phyloP scores from a whole-genome alignment of 345 rosid genomes.

The Clarkia xantiana region DNA sequence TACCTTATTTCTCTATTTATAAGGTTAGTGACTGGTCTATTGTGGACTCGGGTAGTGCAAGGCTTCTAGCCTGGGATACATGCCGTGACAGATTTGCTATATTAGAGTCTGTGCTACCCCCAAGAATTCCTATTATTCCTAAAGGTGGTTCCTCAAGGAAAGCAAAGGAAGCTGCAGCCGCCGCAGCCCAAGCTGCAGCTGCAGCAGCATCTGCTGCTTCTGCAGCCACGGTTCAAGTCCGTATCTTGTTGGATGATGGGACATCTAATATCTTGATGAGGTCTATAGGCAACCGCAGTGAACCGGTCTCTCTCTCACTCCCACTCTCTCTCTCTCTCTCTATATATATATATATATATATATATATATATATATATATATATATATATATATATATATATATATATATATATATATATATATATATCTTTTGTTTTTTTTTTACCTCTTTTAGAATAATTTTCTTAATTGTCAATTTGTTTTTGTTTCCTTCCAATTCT shows the following conservation, averaged over 20 bases:
- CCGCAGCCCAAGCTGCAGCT: slow-evolving; percentile 94
- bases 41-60: slow-evolving; percentile 97
- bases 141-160: slow-evolving; percentile 83
- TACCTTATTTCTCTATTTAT: slow-evolving; percentile 84
- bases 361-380: too few species aligned
- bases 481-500: slow-evolving; percentile 2
- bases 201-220: slow-evolving; percentile 93
- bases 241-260: slow-evolving; percentile 96
- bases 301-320: slow-evolving; percentile 48
- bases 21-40: slow-evolving; percentile 91
- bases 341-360: too few species aligned
- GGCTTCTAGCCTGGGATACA: slow-evolving; percentile 93
- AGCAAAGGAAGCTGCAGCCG: slow-evolving; percentile 97
- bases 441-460: too few species aligned
- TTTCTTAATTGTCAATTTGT: neutral
- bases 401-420: too few species aligned
- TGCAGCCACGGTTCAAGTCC: slow-evolving; percentile 92
- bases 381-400: too few species aligned
- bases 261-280: slow-evolving; percentile 95
- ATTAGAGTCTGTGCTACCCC: slow-evolving; percentile 67
- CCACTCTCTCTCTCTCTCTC: neutral
- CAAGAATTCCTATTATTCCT: slow-evolving; percentile 75
- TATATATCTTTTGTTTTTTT: too few species aligned
- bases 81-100: slow-evolving; percentile 90
- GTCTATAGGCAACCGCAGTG: slow-evolving; percentile 80